Base-by-base conservation (phyloP, 768 basidiomycete species). In the Suillus paluster region DNA sequence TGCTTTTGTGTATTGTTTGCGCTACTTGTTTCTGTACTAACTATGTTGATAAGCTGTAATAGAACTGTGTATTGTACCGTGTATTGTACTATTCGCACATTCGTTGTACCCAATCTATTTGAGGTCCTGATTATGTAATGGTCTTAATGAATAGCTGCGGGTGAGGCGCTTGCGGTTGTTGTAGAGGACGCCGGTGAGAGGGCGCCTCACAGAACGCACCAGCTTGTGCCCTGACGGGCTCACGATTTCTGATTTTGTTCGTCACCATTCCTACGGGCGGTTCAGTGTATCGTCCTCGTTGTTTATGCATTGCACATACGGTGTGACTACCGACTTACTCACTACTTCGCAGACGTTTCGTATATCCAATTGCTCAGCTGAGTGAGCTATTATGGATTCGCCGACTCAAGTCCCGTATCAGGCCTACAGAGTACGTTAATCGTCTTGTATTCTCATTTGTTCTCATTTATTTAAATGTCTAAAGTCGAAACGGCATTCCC, bases 401-500 rank as follows among this genome's bases (percentile, higher is more conserved):
- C 62, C 52, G 19, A 27, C 63, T 21, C 58, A 76, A n/a, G 77
- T 84, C 14, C 81, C 83, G 5, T 84, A 84, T 71, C 81, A 81
- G 65, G 79, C 83, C 0, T 84, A 84, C 73, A 81, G 70, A 74
- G 83, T 80, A 58, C 58, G 70, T 64, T 15, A 1, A 17, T 39
- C 21, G 5, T 54, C 4, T 38, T 0, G 3, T 2, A 15, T 1
- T 17, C 4, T 17, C 39, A 8, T 14, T 5, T 1, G 36, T 38
- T 3, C 64, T 68, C 25, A 70, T 60, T 27, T n/a, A 70, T 60
- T 27, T n/a, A 1, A 4, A 44, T 44, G 0, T 58, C 7, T 5
- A 56, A 49, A 84, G 83, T 76, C 83, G 14, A 84, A 83, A 69
- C 76, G 83, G 27, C 83, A 84, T 63, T 80, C 79, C 1, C 77